Evolutionary conservation across 192 early-diverging fungal species (phyloP).

Genomic region (Endogone sp.): DNA sequence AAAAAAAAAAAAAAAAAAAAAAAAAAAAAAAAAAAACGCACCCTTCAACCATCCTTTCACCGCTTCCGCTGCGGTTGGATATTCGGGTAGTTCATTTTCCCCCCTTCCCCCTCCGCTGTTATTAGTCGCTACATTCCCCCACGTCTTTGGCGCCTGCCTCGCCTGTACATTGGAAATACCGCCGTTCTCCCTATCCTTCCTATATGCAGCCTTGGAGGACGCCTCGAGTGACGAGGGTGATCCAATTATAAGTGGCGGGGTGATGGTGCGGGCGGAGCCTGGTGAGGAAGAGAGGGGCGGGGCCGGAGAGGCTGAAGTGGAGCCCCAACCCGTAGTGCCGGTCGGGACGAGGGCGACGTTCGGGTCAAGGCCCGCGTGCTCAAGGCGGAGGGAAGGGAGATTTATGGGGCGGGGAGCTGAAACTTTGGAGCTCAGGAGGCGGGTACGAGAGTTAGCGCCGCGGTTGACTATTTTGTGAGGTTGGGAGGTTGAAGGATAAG

Average conservation of each 20-base stretch:
- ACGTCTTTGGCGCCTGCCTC: background rate
- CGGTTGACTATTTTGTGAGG: background rate
- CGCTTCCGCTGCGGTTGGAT: constrained; percentile 6
- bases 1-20: too few species aligned
- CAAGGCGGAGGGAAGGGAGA: constrained; percentile 29
- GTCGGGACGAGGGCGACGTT: constrained; percentile 12
- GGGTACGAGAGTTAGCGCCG: background rate
- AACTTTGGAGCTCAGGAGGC: constrained; percentile 23
- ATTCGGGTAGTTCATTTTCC: constrained; percentile 4
- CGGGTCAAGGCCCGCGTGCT: constrained; percentile 27
- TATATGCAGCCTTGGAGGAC: background rate
- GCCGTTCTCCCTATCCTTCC: constrained; percentile 8
- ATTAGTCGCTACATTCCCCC: background rate
- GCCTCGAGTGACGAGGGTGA: constrained; percentile 4
- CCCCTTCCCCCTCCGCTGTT: constrained; percentile 1
- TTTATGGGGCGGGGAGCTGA: constrained; percentile 34
- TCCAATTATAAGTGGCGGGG: background rate
- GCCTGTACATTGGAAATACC: background rate
- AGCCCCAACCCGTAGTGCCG: constrained; percentile 20
- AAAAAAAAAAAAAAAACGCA: background rate
- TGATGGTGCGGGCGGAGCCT: constrained; percentile 8
- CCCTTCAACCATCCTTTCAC: constrained; percentile 2
- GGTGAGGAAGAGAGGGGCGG: constrained; percentile 1
- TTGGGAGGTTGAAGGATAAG: too few species aligned
- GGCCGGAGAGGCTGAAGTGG: constrained; percentile 13